Base-by-base conservation (phyloP, 2,329 filamentous ascomycete genomes). In the Acephala macrosclerotiorum region DNA sequence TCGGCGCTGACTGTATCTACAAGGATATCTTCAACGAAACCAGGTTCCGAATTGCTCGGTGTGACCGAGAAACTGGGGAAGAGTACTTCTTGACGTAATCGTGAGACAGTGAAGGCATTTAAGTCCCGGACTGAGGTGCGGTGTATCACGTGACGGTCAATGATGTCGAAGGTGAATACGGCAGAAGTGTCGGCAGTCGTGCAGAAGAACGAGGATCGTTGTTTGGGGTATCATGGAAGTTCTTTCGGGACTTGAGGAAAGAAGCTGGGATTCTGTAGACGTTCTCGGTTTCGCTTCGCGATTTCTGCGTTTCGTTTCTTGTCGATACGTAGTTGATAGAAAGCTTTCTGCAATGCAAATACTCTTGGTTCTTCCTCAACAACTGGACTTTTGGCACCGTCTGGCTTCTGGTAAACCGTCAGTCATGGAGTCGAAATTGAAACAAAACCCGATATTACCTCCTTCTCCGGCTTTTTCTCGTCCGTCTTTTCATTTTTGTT, bases 221-320 rank as follows among this genome's bases (percentile, higher is more conserved):
- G 18, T 18, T 56, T 56, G 1, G 4, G 2, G n/a, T 16, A 35
- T 35, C 26, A 75, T 56, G 84, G 85, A 8, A 81, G 74, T 47
- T 85, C 86, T 60, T 87, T 91, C 1, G 95, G 95, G 0, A 96
- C 93, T 49, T 92, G 91, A 1, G 96, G 96, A 75, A 98, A 98
- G 66, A 91, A 87, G 29, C 85, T 87, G 1, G 93, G 92, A 75
- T 94, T 91, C 68, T 87, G 90, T 66, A 97, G 78, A 53, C 93
- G 87, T 77, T 97, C 93, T 51, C 90, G 88, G 74, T 95, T 96
- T 60, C 91, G 85, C 78, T 89, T 96, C 12, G 93, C 91, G 61
- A 89, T 83, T 75, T 96, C 92, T n/a, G 87, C 86, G 77, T 92
- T 91, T 51, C 89, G 86, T 75, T 94, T 90, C 75, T 91, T 91